Evolutionary conservation across 306 rosid genomes (phyloP), one percentile per base, ranked within the genome.

Genomic region (Dryas alaskensis): DNA sequence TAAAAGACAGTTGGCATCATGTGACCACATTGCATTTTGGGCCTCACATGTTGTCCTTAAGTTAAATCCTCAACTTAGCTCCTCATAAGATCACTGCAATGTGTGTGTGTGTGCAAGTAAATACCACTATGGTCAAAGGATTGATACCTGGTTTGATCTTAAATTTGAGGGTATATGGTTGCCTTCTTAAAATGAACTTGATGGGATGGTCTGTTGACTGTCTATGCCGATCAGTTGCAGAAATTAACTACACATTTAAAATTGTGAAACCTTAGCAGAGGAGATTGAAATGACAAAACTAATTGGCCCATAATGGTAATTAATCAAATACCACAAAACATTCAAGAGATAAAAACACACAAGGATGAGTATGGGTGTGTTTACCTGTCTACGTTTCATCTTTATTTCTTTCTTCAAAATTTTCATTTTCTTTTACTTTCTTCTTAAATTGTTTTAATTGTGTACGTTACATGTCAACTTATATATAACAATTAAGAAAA

Each of bases 151-250:
- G 89, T 83, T 91, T 91, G 70, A 94, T 91, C 87, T 94, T 94
- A 87, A 94, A 94, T 79, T 85, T 88, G 81, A 89, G 96, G 39
- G 91, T 75, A 79, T 76, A 50, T 6, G 96, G 98, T 60, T 49
- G 84, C 76, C 91, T 90, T 83, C 98, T 89, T 75, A 89, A 81
- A 75, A 92, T 89, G 89, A 94, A 94, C 87, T 89, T 94, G 81
- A 94, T 91, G 65, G 96, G 97, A 84, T 94, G 95, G 51, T 94
- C 98, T 16, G 97, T 86, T 51, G 98, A 88, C 69, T 88, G 98
- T 79, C 92, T 86, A 81, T 89, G 98, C 85, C 95, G 89, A 72
- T 92, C 97, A 1, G 87, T 79, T 8, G 97, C 92, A 78, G 98
- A 94, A 66, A 91, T 91, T 62, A 92, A 84, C 97, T 94, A 47